phyloP scores from a whole-genome alignment of 2,329 filamentous ascomycete genomes.

The Calonectria pteridis region DNA sequence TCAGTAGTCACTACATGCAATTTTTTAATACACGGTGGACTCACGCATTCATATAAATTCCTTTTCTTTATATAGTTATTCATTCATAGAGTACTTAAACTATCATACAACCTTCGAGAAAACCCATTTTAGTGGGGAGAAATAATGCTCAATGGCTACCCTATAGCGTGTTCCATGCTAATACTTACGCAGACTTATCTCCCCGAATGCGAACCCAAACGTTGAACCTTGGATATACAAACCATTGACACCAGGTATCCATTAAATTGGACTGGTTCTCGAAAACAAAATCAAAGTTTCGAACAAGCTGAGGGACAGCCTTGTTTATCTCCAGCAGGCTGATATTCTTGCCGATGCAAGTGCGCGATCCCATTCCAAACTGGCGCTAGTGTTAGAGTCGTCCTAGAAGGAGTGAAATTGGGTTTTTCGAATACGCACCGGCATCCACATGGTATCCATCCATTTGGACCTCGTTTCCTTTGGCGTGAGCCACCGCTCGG shows the following conservation, averaged over 20 bases:
- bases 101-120: no score
- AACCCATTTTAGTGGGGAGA: no score
- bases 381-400: constrained; percentile 45
- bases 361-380: constrained; percentile 77
- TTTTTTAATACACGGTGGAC: no score
- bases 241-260: neutral
- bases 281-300: constrained; percentile 19
- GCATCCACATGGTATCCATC: constrained; percentile 1
- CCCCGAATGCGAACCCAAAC: neutral
- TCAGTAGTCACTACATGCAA: no score
- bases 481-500: neutral
- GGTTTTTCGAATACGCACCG: neutral
- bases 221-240: neutral
- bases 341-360: constrained; percentile 77
- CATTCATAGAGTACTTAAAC: no score
- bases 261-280: neutral
- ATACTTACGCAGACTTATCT: neutral
- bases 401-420: neutral
- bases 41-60: no score
- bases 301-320: constrained; percentile 57
- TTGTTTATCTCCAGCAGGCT: constrained; percentile 72
- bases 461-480: neutral
- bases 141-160: no score
- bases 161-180: no score
- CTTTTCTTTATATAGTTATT: no score